Evolutionary conservation across 768 basidiomycete genomes (phyloP), one percentile per base, ranked within the genome.

Genomic region (Rhodocollybia butyracea): DNA sequence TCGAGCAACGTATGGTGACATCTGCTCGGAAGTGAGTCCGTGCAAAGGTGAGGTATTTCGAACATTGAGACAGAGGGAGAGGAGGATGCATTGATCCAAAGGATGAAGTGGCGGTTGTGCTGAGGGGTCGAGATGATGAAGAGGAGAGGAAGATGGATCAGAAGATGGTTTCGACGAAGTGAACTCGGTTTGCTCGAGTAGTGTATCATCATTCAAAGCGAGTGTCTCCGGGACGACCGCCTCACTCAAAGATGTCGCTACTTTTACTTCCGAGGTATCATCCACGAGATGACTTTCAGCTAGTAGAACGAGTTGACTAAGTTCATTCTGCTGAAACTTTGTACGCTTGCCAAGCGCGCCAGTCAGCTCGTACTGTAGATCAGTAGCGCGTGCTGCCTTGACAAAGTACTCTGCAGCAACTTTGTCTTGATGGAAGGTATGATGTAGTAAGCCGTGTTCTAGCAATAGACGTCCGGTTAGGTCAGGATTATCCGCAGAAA

Each of bases 311-410:
- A 99, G 85, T 70, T 99, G 97, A 52, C 88, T 89, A 54, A 90
- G 74, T 31, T 93, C 89, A 51, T 73, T 81, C 58, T 88, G 77
- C 70, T 99, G 97, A 70, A 90, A 99, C 68, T 93, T 96, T 11
- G 97, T 99, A 57, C 92, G 82, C 70, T 88, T 93, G 38, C 97
- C 97, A 51, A 95, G 76, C 10, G 94, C 91, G 7, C 97, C 97
- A 0, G 92, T 95, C 51, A 98, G 76, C 69, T 94, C 91, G 67
- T 92, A 98, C 68, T 89, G 82, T 60, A 99, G 69, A 3, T 86
- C 88, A 15, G 87, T 89, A 31, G 85, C 81, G 46, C 79, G 78
- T 0, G 92, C 89, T 0, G 95, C 93, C 15, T 76, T 75, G 34
- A 93, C 76, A 62, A 98, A 98, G 53, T 76, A 74, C 41, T 87